Base-by-base conservation (phyloP, 352 stramenopile genomes). In the Globisporangium perplexum region DNA sequence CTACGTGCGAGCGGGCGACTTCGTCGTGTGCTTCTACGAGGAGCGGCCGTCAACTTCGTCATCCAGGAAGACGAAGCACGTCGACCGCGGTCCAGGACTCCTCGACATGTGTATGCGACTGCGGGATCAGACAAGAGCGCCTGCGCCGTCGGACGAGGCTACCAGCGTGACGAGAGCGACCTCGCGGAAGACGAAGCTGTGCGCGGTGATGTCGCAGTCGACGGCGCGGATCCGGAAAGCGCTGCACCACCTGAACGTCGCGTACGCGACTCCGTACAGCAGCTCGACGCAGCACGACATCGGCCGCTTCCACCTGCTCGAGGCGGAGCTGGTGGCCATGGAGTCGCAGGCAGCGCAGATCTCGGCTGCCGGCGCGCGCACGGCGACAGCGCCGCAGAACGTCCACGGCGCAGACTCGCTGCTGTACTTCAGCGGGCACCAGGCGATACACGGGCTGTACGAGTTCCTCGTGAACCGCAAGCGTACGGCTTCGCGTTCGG, bases 401-500 rank as follows among this genome's bases (percentile, higher is more conserved):
- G 72, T 89, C 22, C 74, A 83, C 45, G 76, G 81, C 1, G 61
- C 68, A 1, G 78, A 89, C 55, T 89, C 81, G 17, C 59, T 91
- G 24, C 56, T 91, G 15, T 63, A 72, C 18, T 91, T 91, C 35
- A 55, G 71, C 18, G 81, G 74, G 4, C 77, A 91, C 41, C 55
- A 84, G 17, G 63, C 72, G 18, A 74, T 88, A 4, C 81, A 91
- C 20, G 77, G 77, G 15, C 64, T 91, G 15, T 91, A 77, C 56
- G 81, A 91, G 50, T 91, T 82, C 55, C 68, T 91, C 3, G 68
- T 91, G 58, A 91, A 91, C 55, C 72, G 74, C 55, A 73, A 83
- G 47, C 81, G 81, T 91, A 73, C 22, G 80, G 71, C n/a, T 28
- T 12, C 20, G 38, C 12, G 38, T 44, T 22, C 10, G 38, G 7